A percentile compares a stretch with the other conserved stretches of the same genome.
phyloP scores from a whole-genome alignment of 2,329 filamentous ascomycete genomes.

The Fusarium chuoi region DNA sequence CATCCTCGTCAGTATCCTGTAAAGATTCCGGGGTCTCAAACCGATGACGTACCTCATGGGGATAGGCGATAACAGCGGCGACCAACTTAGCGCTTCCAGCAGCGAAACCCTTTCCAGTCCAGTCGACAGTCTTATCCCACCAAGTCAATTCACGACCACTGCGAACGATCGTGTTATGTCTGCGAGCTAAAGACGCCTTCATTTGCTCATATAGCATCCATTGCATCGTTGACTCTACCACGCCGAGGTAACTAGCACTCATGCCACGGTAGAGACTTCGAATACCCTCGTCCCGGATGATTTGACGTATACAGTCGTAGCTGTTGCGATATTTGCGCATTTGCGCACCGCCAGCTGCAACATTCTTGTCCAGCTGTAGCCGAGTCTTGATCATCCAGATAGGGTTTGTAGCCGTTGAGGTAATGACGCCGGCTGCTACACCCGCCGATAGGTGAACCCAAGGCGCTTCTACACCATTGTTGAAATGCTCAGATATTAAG shows the following conservation, averaged over 20 bases:
- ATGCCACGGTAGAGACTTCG: constrained; percentile 88
- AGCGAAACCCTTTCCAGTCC: constrained; percentile 81
- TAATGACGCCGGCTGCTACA: constrained; percentile 81
- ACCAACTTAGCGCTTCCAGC: constrained; percentile 88
- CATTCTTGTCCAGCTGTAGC: constrained; percentile 89
- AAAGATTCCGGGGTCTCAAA: background rate
- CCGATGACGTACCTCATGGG: constrained; percentile 77
- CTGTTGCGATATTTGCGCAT: constrained; percentile 85
- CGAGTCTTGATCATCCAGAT: constrained; percentile 98
- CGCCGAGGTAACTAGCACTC: constrained; percentile 90
- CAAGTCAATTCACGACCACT: constrained; percentile 71
- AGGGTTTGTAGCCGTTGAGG: constrained; percentile 91
- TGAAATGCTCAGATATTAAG: constrained; percentile 79
- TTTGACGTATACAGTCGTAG: constrained; percentile 86
- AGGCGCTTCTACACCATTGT: constrained; percentile 74
- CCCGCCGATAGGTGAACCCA: constrained; percentile 84
- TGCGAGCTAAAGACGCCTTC: constrained; percentile 76
- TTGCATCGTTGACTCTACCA: constrained; percentile 89
- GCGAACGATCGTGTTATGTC: constrained; percentile 67
- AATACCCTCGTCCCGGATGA: constrained; percentile 82
- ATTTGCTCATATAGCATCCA: constrained; percentile 96
- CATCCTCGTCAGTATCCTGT: background rate
- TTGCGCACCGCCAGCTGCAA: constrained; percentile 66
- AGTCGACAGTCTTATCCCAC: constrained; percentile 81
- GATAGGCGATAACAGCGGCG: constrained; percentile 87